A percentile compares a stretch with the other conserved stretches of the same genome.
Conservation (phyloP, 805 yeast genomes). For the Starmerella davenportii region DNA sequence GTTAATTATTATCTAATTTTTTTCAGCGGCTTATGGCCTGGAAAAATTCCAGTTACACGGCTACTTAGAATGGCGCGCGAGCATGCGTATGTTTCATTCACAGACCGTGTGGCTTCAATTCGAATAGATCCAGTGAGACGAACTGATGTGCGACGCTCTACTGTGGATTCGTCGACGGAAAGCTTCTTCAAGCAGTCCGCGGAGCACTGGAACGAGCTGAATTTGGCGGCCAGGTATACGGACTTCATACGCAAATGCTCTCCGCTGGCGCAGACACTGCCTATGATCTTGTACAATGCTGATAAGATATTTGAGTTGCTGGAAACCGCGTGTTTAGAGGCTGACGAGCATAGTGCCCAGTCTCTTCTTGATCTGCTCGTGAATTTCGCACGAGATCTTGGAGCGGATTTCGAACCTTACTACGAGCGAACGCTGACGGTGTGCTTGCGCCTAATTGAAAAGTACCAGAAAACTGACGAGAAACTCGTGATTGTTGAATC, state of each 20-base stretch:
- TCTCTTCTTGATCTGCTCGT: constrained; percentile 65
- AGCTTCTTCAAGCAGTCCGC: constrained; percentile 67
- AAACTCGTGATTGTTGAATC: constrained; percentile 52
- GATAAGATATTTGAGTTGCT: constrained; percentile 39
- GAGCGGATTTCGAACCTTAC: constrained; percentile 69
- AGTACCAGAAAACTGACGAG: constrained; percentile 27
- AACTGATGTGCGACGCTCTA: constrained; percentile 17
- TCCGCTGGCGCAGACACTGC: constrained; percentile 45
- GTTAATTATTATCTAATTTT: not conserved
- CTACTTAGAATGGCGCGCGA: constrained; percentile 10
- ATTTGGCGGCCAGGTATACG: constrained; percentile 53
- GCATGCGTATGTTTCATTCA: constrained; percentile 44
- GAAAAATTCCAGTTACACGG: too few species aligned
- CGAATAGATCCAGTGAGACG: constrained; percentile 53
- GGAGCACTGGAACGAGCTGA: constrained; percentile 77
- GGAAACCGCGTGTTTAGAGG: constrained; percentile 28
- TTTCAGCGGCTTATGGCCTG: not conserved
- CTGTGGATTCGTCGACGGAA: constrained; percentile 19
- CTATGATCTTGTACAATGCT: constrained; percentile 64
- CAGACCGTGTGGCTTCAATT: constrained; percentile 66
- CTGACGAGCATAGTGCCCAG: constrained; percentile 57
- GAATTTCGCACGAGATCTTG: constrained; percentile 80
- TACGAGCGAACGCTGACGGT: constrained; percentile 36
- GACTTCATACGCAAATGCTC: constrained; percentile 42
- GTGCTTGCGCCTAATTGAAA: constrained; percentile 32